These are phyloP conservation scores for Limonium bicolor DNA, from an alignment of 148 eudicot genomes.

Conservation along the genomic window DNA sequence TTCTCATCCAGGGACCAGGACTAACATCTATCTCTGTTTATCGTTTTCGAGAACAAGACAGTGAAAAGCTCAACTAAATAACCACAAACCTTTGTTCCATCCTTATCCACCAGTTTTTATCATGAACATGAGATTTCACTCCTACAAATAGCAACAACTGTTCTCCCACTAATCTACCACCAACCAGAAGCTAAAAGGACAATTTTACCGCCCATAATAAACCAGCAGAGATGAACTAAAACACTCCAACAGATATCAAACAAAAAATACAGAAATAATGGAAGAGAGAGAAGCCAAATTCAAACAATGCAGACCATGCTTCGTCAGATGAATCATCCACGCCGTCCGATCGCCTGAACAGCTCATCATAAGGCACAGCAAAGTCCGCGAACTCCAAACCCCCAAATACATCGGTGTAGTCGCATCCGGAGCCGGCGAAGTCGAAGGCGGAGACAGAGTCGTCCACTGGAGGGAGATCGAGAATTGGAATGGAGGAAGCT, in stretches of 20 bases:
- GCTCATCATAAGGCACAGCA: constrained; percentile 37
- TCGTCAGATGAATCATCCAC: constrained; percentile 46
- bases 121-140: neutral
- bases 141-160: neutral
- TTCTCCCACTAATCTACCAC: neutral
- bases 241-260: neutral
- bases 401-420: constrained; percentile 63
- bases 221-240: neutral
- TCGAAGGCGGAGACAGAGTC: constrained; percentile 17
- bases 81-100: no score
- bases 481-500: constrained; percentile 63
- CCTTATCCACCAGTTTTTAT: no score
- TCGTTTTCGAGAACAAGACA: no score
- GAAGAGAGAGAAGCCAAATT: neutral
- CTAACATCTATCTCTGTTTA: no score
- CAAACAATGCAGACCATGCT: constrained; percentile 32
- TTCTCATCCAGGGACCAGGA: no score
- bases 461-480: constrained; percentile 53
- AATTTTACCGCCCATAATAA: neutral
- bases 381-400: constrained; percentile 29
- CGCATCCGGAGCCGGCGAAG: constrained; percentile 17
- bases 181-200: neutral
- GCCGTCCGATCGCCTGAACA: constrained; percentile 22
- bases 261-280: neutral
- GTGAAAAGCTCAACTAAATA: no score